Base-by-base conservation (phyloP, 768 basidiomycete species). In the Kwoniella mangroviensis region DNA sequence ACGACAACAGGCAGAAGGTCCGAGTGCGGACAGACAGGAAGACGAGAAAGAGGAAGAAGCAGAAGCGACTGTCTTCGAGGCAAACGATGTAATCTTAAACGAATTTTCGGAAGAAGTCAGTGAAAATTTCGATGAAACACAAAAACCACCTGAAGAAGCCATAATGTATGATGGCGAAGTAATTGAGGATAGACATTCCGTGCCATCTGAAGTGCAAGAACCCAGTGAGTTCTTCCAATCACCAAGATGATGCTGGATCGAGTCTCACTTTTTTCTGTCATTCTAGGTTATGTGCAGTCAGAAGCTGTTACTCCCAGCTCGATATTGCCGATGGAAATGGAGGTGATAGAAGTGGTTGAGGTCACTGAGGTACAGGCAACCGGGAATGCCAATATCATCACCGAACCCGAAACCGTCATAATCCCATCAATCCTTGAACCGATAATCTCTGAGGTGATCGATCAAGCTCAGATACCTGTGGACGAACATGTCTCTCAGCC, bases 101-200 rank as follows among this genome's bases (percentile, higher is more conserved):
- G 64, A 12, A 34, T 17, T 34, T 28, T 28, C n/a, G 41, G 54
- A 56, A 45, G 54, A 65, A 26, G 52, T 19, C 15, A 22, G 21
- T n/a, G 52, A 41, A 41, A 22, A 3, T 4, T 24, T 34, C 4
- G 15, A 21, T 7, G 21, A 68, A 54, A 49, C 6, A 19, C 13
- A 2, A 51, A 22, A 28, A 42, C 13, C n/a, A 11, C 58, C 58
- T 42, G 34, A 60, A 19, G 57, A 60, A 53, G 67, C 57, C 10
- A 62, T 68, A 21, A 42, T 68, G 58, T 60, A 68, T 17, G 67
- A 68, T 45, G 67, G 57, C 5, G 67, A 68, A 54, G 52, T 68
- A 1, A 63, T 68, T 7, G 67, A 68, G 53, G 67, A 62, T 56
- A 53, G 54, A n/a, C 53, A 56, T 34, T 12, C 15, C 13, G 21